Percentiles rank a stretch among this genome's conserved stretches.
Evolutionary conservation across 768 basidiomycete species (phyloP).

Genomic region (Pleurotus djamor): DNA sequence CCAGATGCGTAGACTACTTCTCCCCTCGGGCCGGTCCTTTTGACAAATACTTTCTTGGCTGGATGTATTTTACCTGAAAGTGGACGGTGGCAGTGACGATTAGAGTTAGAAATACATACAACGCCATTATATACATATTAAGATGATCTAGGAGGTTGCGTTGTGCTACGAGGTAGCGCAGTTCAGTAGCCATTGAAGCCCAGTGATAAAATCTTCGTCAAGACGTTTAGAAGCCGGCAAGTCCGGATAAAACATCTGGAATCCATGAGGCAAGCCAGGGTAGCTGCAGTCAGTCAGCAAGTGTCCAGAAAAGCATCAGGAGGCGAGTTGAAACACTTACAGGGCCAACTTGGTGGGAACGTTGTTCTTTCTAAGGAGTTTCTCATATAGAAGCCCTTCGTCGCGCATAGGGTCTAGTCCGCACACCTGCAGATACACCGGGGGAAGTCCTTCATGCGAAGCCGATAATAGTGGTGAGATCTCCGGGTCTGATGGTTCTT

Average conservation of each 20-base stretch:
- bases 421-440: slow-evolving; percentile 19
- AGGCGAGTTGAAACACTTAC: slow-evolving; percentile 9
- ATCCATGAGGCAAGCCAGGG: slow-evolving; percentile 20
- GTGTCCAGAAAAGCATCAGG: neutral
- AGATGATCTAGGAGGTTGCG: neutral
- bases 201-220: slow-evolving; percentile 12
- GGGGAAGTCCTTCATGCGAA: slow-evolving; percentile 17
- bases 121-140: neutral
- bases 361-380: slow-evolving; percentile 16
- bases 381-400: slow-evolving; percentile 22
- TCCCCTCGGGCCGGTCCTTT: no score
- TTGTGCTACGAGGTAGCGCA: neutral
- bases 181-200: slow-evolving; percentile 17
- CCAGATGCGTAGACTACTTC: no score
- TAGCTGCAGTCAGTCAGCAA: slow-evolving; percentile 13
- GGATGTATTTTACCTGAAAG: neutral
- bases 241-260: slow-evolving; percentile 11
- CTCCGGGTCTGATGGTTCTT: slow-evolving; percentile 1
- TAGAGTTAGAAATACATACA: neutral
- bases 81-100: neutral
- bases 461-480: slow-evolving; percentile 16
- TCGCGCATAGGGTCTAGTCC: slow-evolving; percentile 23
- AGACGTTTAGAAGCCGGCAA: slow-evolving; percentile 9
- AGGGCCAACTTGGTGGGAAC: slow-evolving; percentile 17
- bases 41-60: neutral